Conservation (phyloP, 805 yeast species). For the Candida sphagnicola region DNA sequence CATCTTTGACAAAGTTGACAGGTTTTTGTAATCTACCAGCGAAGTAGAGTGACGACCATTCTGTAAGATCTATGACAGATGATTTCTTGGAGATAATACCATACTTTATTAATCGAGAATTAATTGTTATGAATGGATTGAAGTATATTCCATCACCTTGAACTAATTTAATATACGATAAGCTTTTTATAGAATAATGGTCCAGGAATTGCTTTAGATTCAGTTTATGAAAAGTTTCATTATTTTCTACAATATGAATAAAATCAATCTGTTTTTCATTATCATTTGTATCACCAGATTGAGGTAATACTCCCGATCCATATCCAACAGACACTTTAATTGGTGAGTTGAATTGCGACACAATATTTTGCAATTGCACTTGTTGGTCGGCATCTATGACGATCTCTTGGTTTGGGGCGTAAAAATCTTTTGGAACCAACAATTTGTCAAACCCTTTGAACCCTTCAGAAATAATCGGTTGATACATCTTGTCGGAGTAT, state of each 20-base stretch:
- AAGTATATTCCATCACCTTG: slow-evolving; percentile 86
- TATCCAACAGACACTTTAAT: slow-evolving; percentile 83
- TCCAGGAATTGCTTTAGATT: slow-evolving; percentile 64
- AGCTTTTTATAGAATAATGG: slow-evolving; percentile 69
- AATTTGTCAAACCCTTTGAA: slow-evolving; percentile 18
- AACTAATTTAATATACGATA: slow-evolving; percentile 19
- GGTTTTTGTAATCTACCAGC: slow-evolving; percentile 97
- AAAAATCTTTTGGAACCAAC: slow-evolving; percentile 49
- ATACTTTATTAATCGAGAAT: slow-evolving; percentile 60
- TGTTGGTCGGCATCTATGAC: slow-evolving; percentile 35
- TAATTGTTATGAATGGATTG: slow-evolving; percentile 77
- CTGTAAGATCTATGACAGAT: slow-evolving; percentile 63
- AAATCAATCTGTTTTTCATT: slow-evolving; percentile 63
- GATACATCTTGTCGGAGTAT: slow-evolving; percentile 23
- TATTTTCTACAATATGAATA: slow-evolving; percentile 74
- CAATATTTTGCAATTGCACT: slow-evolving; percentile 37
- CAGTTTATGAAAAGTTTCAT: slow-evolving; percentile 70
- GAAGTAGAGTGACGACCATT: slow-evolving; percentile 82
- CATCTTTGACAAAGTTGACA: slow-evolving; percentile 62
- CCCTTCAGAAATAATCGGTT: slow-evolving; percentile 23
- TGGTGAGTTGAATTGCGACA: slow-evolving; percentile 65
- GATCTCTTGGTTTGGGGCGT: slow-evolving; percentile 51
- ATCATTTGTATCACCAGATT: slow-evolving; percentile 35
- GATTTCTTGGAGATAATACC: slow-evolving; percentile 73
- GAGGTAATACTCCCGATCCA: slow-evolving; percentile 91